phyloP scores from a whole-genome alignment of 2,329 filamentous ascomycete genomes.

The Hymenoscyphus albidus region DNA sequence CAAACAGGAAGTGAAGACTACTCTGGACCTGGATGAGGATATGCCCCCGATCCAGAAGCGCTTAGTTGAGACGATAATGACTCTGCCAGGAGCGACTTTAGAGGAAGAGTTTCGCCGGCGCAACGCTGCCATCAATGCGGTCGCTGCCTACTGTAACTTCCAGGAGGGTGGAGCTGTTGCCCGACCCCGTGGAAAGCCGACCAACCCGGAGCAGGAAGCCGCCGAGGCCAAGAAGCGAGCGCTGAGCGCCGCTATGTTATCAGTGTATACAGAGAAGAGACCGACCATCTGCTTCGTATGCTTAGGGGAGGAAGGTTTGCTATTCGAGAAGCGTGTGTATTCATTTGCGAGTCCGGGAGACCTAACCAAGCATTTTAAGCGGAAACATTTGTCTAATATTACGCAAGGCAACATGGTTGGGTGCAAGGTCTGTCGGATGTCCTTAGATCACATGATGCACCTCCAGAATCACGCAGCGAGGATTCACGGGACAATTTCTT shows the following conservation, averaged over 20 bases:
- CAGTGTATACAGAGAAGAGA: slow-evolving; percentile 23
- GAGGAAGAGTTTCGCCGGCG: slow-evolving; percentile 21
- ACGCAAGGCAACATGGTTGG: slow-evolving; percentile 20
- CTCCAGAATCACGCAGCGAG: slow-evolving; percentile 21
- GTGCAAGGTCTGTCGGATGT: slow-evolving; percentile 24
- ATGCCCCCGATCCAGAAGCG: slow-evolving; percentile 28
- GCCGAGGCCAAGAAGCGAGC: slow-evolving; percentile 28
- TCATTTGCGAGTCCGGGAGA: slow-evolving; percentile 23
- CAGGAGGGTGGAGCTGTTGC: slow-evolving; percentile 19
- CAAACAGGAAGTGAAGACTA: slow-evolving; percentile 18
- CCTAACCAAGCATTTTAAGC: slow-evolving; percentile 26
- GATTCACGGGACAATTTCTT: slow-evolving; percentile 22
- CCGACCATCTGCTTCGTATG: slow-evolving; percentile 22
- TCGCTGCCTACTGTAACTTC: slow-evolving; percentile 28
- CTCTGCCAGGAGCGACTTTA: slow-evolving; percentile 24
- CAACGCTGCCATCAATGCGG: slow-evolving; percentile 31
- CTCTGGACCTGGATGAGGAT: slow-evolving; percentile 20
- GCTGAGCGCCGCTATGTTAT: slow-evolving; percentile 23
- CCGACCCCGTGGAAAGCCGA: slow-evolving; percentile 14
- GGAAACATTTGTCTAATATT: slow-evolving; percentile 22
- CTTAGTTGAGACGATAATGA: slow-evolving; percentile 30
- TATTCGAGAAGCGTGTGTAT: slow-evolving; percentile 10
- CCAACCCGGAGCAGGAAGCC: too few relatives aligned
- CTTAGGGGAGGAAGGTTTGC: slow-evolving; percentile 18
- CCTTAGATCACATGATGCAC: slow-evolving; percentile 20